Base-by-base conservation (phyloP, 2,329 filamentous ascomycete genomes). In the Alternaria conjuncta region DNA sequence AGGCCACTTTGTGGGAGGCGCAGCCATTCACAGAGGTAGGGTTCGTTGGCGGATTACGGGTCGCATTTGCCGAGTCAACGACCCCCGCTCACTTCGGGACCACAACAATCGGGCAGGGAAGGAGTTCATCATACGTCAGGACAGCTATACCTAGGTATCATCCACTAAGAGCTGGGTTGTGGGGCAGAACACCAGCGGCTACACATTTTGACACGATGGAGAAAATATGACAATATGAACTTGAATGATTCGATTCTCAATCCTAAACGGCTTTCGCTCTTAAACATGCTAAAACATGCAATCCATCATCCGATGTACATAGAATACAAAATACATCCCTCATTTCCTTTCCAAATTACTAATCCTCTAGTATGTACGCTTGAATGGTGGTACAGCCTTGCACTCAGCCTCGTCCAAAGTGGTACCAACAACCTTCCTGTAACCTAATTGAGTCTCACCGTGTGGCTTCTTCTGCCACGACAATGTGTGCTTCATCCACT, bases 401-500 rank as follows among this genome's bases (percentile, higher is more conserved):
- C 96, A 98, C 88, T 99, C 96, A 75, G 87, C 90, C 88, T 97
- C 94, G 77, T 98, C 96, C 72, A 99, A 86, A 25, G 96, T 98
- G 67, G 88, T 90, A 71, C 86, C 87, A 67, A 92, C 91, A 66
- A 99, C 96, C 69, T 86, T 86, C 82, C 96, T 89, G 88, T 98
- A 98, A 67, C 88, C 86, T 68, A 98, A 86, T 66, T 98, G 91
- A 60, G 96, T 89, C 84, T 93, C 89, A 79, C 91, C 92, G 77
- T 98, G 95, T 32, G 94, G 92, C 79, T 90, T 81, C 90, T 93
- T 96, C 87, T 99, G 96, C 91, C 91, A 99, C 71, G 91, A 93
- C 66, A 99, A 88, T 49, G 93, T 97, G 88, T 99, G 96, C 90
- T 98, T 98, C 95, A 97, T 97, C 95, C 95, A 98, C 82, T 96